Conservation (phyloP, 148 eudicot species). For the Camellia lanceoleosa region DNA sequence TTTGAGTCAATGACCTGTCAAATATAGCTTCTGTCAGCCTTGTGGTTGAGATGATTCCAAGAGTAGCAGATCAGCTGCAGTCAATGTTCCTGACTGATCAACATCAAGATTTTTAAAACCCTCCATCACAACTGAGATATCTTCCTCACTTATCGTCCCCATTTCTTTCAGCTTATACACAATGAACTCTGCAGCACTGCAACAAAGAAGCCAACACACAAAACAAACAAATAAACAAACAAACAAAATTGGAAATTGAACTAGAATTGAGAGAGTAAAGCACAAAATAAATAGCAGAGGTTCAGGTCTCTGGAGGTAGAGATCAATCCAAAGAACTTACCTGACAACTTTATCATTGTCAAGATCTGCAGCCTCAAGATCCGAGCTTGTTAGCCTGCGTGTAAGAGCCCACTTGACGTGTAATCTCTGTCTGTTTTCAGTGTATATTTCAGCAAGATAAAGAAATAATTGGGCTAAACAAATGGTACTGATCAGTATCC, state of each 20-base stretch:
- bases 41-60: slow-evolving; percentile 16
- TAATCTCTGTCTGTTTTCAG: slow-evolving; percentile 46
- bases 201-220: not conserved
- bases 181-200: slow-evolving; percentile 69
- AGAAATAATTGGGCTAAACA: slow-evolving; percentile 74
- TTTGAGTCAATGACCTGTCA: not conserved
- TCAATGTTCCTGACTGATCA: slow-evolving; percentile 69
- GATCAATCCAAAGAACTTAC: slow-evolving; percentile 16
- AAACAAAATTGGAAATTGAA: not conserved
- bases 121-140: slow-evolving; percentile 49
- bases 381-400: slow-evolving; percentile 47
- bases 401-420: slow-evolving; percentile 54
- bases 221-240: not conserved
- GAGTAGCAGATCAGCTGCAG: slow-evolving; percentile 39
- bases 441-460: slow-evolving; percentile 58
- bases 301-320: too few species aligned
- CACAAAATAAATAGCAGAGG: not conserved
- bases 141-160: slow-evolving; percentile 69
- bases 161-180: slow-evolving; percentile 67
- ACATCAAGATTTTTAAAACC: slow-evolving; percentile 54
- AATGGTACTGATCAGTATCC: slow-evolving; percentile 69
- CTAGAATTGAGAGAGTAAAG: not conserved
- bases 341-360: slow-evolving; percentile 66
- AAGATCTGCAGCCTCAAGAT: slow-evolving; percentile 75
- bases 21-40: not conserved